Conservation (phyloP, 2,329 filamentous ascomycete genomes). For the Alternaria rosae region DNA sequence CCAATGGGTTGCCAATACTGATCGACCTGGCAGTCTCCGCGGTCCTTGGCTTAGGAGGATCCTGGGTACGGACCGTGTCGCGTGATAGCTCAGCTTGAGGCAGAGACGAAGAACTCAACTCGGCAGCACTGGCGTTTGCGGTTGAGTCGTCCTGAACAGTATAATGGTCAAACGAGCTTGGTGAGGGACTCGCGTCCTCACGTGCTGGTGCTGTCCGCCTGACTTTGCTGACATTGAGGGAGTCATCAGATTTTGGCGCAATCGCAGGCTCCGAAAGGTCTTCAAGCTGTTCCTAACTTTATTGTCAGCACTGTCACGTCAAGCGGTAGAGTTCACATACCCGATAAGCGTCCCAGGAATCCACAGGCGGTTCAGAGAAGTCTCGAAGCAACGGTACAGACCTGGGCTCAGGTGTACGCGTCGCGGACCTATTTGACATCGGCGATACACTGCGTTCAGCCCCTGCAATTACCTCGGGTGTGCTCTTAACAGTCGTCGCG, state of each 20-base stretch:
- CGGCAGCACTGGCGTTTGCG: not conserved
- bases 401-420: not conserved
- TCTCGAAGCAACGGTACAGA: not conserved
- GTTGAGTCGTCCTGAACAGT: not conserved
- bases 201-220: not conserved
- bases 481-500: not conserved
- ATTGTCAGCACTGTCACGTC: not conserved
- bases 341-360: not conserved
- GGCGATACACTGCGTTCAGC: not conserved
- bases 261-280: not conserved
- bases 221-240: not conserved
- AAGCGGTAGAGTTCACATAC: not conserved
- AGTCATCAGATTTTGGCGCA: not conserved
- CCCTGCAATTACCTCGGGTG: not conserved
- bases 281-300: not conserved
- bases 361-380: not conserved
- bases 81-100: not conserved
- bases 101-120: not conserved
- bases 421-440: not conserved
- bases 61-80: not conserved
- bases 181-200: not conserved
- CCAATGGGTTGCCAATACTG: not conserved
- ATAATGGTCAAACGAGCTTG: not conserved
- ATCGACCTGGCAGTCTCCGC: not conserved
- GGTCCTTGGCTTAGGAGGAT: not conserved